These are phyloP conservation scores for Salmacisia buchloeana DNA, from an alignment of 1,284 basidiomycete species.

Conservation along the genomic window DNA sequence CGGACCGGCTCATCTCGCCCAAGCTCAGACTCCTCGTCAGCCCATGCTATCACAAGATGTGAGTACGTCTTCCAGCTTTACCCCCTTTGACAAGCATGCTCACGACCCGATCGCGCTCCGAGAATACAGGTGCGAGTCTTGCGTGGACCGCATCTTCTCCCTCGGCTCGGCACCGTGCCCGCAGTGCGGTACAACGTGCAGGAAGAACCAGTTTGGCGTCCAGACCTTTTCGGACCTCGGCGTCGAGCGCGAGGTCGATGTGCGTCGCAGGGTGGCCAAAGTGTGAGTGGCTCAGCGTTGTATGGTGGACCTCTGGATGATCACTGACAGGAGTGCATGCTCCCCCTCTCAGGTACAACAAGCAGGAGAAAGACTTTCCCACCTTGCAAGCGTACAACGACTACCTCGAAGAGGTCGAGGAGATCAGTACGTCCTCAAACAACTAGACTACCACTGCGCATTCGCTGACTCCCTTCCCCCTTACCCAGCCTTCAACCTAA, in stretches of 20 bases:
- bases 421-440: constrained; percentile 66
- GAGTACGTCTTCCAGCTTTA: background rate
- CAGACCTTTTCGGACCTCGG: constrained; percentile 95
- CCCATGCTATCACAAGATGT: constrained; percentile 95
- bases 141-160: constrained; percentile 92
- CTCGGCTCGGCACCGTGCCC: constrained; percentile 95
- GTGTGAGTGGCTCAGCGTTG: constrained; percentile 57
- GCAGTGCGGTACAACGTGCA: constrained; percentile 77
- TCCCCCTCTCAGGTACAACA: constrained; percentile 55
- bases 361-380: constrained; percentile 80
- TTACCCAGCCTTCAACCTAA: constrained; percentile 79
- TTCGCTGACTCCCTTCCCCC: constrained; percentile 11
- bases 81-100: background rate
- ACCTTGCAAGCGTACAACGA: constrained; percentile 83
- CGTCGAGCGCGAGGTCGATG: constrained; percentile 92
- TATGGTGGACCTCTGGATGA: background rate
- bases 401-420: constrained; percentile 92
- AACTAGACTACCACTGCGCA: background rate
- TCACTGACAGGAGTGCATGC: background rate
- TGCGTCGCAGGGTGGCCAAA: constrained; percentile 78
- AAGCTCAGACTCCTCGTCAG: constrained; percentile 89
- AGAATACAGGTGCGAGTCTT: constrained; percentile 50
- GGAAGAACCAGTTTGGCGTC: constrained; percentile 87
- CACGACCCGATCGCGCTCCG: background rate
- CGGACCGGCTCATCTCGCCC: constrained; percentile 90